Evolutionary conservation across 1,139 yeast species (phyloP).

Genomic region (Geotrichum bryndzae): DNA sequence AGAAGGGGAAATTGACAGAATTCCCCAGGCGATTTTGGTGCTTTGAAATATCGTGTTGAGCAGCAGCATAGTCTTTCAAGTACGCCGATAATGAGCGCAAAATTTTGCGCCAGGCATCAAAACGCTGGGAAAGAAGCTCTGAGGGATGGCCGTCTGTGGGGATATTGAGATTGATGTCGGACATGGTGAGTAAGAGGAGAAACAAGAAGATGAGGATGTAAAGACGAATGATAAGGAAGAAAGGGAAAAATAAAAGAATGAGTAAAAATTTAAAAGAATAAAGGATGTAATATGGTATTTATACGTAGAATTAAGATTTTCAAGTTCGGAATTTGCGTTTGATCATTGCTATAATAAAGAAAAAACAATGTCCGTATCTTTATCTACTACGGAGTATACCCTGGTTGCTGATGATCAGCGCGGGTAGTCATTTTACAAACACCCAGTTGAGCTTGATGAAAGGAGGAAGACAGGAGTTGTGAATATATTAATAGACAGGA

Average conservation of each 20-base stretch:
- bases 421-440: too few relatives aligned
- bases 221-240: background rate
- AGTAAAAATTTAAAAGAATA: conserved; percentile 49
- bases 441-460: too few relatives aligned
- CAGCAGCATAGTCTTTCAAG: conserved; percentile 69
- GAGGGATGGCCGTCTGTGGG: conserved; percentile 71
- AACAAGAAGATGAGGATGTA: background rate
- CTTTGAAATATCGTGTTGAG: conserved; percentile 79
- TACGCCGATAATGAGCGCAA: conserved; percentile 69
- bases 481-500: too few relatives aligned
- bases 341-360: too few relatives aligned
- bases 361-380: too few relatives aligned
- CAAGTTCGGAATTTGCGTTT: too few relatives aligned
- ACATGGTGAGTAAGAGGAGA: background rate
- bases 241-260: conserved; percentile 29
- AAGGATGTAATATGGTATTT: conserved; percentile 34
- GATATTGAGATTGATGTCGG: conserved; percentile 21
- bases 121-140: conserved; percentile 74
- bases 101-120: conserved; percentile 77
- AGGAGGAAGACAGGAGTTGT: too few relatives aligned
- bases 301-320: background rate
- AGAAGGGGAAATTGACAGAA: conserved; percentile 57
- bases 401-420: too few relatives aligned
- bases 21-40: conserved; percentile 59
- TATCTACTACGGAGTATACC: too few relatives aligned